Conservation (phyloP, 257 asterid species). For the Gentiana dahurica region DNA sequence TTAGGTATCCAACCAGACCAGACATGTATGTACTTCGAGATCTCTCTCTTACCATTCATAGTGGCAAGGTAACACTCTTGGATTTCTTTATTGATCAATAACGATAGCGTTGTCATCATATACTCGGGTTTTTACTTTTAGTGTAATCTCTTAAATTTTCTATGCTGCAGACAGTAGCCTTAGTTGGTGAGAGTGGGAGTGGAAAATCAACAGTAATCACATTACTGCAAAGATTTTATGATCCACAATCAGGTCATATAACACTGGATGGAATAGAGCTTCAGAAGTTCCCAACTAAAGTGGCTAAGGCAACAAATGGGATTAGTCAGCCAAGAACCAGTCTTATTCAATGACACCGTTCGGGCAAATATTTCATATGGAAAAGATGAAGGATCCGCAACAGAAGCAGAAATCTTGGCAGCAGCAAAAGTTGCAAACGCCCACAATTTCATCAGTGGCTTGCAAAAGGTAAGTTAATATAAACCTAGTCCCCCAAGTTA, state of each 20-base stretch:
- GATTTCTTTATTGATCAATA: neutral
- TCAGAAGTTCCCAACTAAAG: slow-evolving; percentile 48
- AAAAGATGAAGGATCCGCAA: slow-evolving; percentile 52
- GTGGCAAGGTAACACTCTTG: neutral
- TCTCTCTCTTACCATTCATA: neutral
- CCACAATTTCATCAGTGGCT: slow-evolving; percentile 73
- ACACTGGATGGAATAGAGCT: slow-evolving; percentile 74
- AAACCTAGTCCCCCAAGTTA: no score
- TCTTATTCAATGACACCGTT: slow-evolving; percentile 64
- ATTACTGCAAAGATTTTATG: slow-evolving; percentile 66
- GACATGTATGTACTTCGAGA: neutral
- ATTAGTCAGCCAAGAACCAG: slow-evolving; percentile 88
- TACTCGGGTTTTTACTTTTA: neutral
- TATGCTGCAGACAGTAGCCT: slow-evolving; percentile 58
- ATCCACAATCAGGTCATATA: slow-evolving; percentile 66
- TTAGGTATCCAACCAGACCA: slow-evolving; percentile 37
- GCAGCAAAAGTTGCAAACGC: slow-evolving; percentile 87
- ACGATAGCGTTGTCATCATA: neutral
- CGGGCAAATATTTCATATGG: slow-evolving; percentile 82
- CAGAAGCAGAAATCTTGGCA: slow-evolving; percentile 63
- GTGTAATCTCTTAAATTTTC: no score
- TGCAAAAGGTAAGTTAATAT: slow-evolving; percentile 20
- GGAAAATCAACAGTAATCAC: slow-evolving; percentile 83
- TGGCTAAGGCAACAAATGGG: slow-evolving; percentile 96
- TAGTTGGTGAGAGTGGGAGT: slow-evolving; percentile 95